phyloP scores from a whole-genome alignment of 78 protist genomes.

The Dictyostelium purpureum region DNA sequence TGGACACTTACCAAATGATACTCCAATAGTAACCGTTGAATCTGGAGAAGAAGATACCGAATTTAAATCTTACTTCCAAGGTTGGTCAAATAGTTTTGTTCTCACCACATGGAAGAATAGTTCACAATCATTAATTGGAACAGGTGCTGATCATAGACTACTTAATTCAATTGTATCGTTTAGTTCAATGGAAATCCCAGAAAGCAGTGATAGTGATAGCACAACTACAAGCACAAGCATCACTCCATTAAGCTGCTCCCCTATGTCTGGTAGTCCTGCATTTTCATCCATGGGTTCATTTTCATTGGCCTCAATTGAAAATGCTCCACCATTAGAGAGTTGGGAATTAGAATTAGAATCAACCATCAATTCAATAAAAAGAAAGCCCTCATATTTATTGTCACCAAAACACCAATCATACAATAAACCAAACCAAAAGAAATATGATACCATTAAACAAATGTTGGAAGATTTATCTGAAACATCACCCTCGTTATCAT shows the following conservation, averaged over 20 bases:
- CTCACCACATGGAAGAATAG: neutral
- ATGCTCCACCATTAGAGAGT: neutral
- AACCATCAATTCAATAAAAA: slow-evolving; percentile 17
- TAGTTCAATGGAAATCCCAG: slow-evolving; percentile 7
- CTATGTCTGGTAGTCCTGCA: neutral
- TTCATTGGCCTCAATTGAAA: neutral
- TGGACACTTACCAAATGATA: neutral
- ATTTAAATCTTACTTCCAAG: slow-evolving; percentile 42
- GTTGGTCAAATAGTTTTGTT: slow-evolving; percentile 10
- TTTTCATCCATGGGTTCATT: neutral
- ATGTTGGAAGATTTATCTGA: slow-evolving; percentile 8
- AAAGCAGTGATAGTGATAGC: neutral
- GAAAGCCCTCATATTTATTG: neutral
- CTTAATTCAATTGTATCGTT: slow-evolving; percentile 26
- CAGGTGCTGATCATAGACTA: slow-evolving; percentile 50
- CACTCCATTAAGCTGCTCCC: slow-evolving; percentile 5
- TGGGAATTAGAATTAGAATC: slow-evolving; percentile 59
- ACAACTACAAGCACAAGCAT: neutral
- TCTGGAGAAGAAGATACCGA: slow-evolving; percentile 14
- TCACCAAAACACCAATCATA: neutral
- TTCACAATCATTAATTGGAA: slow-evolving; percentile 50
- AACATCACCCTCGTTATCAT: neutral
- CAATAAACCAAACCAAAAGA: neutral
- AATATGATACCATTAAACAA: slow-evolving; percentile 5
- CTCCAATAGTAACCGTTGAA: neutral